Evolutionary conservation across 768 basidiomycete genomes (phyloP).

Genomic region (Favolaschia claudopus): DNA sequence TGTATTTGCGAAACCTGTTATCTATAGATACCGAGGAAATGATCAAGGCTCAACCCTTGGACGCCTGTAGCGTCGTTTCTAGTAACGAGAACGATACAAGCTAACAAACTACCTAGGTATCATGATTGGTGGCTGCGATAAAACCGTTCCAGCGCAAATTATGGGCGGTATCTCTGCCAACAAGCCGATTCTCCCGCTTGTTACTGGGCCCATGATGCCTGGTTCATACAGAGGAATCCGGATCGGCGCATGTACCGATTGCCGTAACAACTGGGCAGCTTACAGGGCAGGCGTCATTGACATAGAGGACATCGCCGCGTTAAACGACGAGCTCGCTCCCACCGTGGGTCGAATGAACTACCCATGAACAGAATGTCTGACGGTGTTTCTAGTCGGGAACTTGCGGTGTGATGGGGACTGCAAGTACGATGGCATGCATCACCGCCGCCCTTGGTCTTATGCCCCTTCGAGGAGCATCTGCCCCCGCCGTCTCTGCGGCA

Average conservation of each 20-base stretch:
- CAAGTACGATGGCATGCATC: conserved; percentile 27
- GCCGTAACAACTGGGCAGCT: conserved; percentile 26
- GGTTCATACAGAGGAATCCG: conserved; percentile 21
- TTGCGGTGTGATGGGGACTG: conserved; percentile 29
- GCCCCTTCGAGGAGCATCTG: conserved; percentile 26
- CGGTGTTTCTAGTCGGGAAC: conserved; percentile 13
- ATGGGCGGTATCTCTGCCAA: conserved; percentile 29
- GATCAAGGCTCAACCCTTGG: conserved; percentile 29
- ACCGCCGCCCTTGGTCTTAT: conserved; percentile 25
- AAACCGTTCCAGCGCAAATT: conserved; percentile 26
- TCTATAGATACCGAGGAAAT: conserved; percentile 30
- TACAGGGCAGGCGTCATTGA: conserved; percentile 27
- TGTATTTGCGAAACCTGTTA: conserved; percentile 26
- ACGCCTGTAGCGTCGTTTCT: conserved; percentile 19
- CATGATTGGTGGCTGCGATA: conserved; percentile 29
- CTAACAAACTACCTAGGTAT: conserved; percentile 11
- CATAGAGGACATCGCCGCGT: conserved; percentile 27
- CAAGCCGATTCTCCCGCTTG: conserved; percentile 23
- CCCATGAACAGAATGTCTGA: not conserved
- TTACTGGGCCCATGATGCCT: conserved; percentile 29
- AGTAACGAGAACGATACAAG: not conserved
- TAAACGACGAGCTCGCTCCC: conserved; percentile 27
- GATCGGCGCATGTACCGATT: conserved; percentile 27
- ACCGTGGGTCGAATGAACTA: conserved; percentile 3
- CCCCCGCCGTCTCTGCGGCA: conserved; percentile 26